These are phyloP conservation scores for Paxillus involutus DNA, from an alignment of 768 basidiomycete species.

Conservation along the genomic window DNA sequence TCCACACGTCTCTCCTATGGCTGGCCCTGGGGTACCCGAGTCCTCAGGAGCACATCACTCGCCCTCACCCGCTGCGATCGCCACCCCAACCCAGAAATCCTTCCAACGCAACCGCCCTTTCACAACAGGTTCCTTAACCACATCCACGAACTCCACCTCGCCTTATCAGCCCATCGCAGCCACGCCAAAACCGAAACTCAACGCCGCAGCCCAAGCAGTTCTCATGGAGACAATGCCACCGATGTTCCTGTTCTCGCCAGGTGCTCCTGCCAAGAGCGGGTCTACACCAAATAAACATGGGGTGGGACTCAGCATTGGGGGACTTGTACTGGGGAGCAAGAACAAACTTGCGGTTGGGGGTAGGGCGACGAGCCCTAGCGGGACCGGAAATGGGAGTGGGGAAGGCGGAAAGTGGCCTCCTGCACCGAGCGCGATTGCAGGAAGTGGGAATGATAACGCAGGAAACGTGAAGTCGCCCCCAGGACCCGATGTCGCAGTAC, in stretches of 20 bases:
- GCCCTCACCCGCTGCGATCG: neutral
- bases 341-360: neutral
- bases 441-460: neutral
- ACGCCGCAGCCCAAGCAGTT: constrained; percentile 3
- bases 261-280: neutral
- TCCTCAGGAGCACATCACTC: neutral
- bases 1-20: too few relatives aligned
- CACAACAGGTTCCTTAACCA: neutral
- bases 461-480: too few relatives aligned
- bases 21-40: neutral
- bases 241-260: neutral
- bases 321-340: neutral
- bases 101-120: neutral
- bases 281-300: neutral
- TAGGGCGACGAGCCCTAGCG: neutral
- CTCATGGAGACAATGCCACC: constrained; percentile 1
- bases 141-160: neutral
- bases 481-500: too few relatives aligned
- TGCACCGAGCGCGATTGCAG: neutral
- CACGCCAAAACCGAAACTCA: neutral
- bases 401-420: neutral
- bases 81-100: neutral
- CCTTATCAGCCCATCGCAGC: neutral
- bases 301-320: neutral
- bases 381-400: neutral